Conservation (phyloP, 352 stramenopile species). For the Phytophthora fragariae region DNA sequence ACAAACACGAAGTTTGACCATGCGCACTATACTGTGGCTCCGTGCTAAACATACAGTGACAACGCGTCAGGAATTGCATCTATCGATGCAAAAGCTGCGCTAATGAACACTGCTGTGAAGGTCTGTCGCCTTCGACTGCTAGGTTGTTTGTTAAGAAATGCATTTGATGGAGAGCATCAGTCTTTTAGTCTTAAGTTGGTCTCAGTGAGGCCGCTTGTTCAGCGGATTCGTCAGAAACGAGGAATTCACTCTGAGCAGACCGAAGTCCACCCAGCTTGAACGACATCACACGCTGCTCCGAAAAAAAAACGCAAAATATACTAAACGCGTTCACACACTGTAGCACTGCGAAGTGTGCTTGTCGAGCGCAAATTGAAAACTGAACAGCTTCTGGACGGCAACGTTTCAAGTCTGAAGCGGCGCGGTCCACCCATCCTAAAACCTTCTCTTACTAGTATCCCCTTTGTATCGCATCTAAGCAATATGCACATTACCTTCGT, state of each 20-base stretch:
- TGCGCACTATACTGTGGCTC: too few species aligned
- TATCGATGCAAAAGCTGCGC: too few species aligned
- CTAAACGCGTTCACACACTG: neutral
- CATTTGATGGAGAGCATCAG: slow-evolving; percentile 66
- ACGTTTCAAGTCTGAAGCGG: neutral
- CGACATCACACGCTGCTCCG: slow-evolving; percentile 71
- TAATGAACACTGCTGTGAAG: neutral
- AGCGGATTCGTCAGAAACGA: slow-evolving; percentile 91
- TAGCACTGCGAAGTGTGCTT: neutral
- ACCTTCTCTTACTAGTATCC: slow-evolving; percentile 3
- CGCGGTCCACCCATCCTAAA: slow-evolving; percentile 27
- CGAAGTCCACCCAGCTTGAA: slow-evolving; percentile 64
- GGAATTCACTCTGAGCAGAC: slow-evolving; percentile 86
- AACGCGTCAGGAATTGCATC: too few species aligned
- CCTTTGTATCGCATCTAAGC: slow-evolving; percentile 4
- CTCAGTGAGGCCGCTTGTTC: slow-evolving; percentile 88
- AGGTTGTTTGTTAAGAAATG: neutral
- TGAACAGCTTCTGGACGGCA: slow-evolving; percentile 7
- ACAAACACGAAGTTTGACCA: neutral
- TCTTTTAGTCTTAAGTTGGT: slow-evolving; percentile 83
- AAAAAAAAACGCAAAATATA: neutral
- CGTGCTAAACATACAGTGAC: too few species aligned
- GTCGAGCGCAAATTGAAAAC: slow-evolving; percentile 23
- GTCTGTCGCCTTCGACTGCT: neutral
- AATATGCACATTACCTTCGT: neutral